Base-by-base conservation (phyloP, 2,329 filamentous ascomycete species). In the Elsinoe perseae region DNA sequence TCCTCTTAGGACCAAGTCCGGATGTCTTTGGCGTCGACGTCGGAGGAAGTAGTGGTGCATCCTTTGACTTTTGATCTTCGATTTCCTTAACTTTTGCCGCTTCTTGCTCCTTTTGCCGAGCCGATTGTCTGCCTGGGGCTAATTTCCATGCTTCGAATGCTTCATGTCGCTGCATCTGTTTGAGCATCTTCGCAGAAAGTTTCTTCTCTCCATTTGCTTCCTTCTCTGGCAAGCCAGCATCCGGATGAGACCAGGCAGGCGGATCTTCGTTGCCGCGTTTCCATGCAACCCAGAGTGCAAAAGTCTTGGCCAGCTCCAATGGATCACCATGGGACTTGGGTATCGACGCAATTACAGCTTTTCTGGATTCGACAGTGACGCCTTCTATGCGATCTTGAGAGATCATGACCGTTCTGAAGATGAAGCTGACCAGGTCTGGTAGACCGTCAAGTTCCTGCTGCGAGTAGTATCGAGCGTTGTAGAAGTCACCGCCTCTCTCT, bases 201-300 rank as follows among this genome's bases (percentile, higher is more conserved):
- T 80, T 81, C 69, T 81, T 82, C 54, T 78, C 76, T 10, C 67
- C 65, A 34, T 74, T 70, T 50, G 74, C 76, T 55, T 77, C 71
- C 36, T 68, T 64, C 62, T 73, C 78, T 44, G 76, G 75, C 43
- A 81, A 72, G 14, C 77, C 72, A 44, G 75, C 75, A 61, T 82
- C 80, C 1, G 79, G 79, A 56, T 79, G 74, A 38, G 81, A 81
- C 82, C 82, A 86, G 43, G 77, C 72, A 27, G 82, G 80, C 48
- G 82, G 79, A 57, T 72, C 72, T 60, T 84, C 81, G 63, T 84
- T 83, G 9, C 83, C 83, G 56, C 80, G 77, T 66, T 86, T 85
- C 82, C 82, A 85, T 2, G 82, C 80, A 57, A 80, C 77, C 83
- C 83, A 86, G 57, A 84, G 73, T 4, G 81, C 82, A 61, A 86